A percentile compares a stretch with the other conserved stretches of the same genome.
Evolutionary conservation across 1,284 basidiomycete genomes (phyloP).

Genomic region (Apiotrichum gracile): DNA sequence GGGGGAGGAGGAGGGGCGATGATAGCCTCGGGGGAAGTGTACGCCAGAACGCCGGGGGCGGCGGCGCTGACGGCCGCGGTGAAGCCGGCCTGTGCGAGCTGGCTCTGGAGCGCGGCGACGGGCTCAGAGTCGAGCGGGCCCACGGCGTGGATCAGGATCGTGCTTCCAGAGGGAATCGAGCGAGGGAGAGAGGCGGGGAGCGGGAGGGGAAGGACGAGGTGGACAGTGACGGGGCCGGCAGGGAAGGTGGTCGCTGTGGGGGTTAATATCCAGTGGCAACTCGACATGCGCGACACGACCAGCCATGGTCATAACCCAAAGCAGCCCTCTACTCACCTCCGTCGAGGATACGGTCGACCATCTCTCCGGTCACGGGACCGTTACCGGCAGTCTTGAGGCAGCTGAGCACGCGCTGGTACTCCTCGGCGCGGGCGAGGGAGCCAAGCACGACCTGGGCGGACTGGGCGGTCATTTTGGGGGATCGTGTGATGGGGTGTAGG

Average conservation of each 20-base stretch:
- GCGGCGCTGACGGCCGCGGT: slow-evolving; percentile 26
- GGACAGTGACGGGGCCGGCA: slow-evolving; percentile 31
- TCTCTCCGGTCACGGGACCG: slow-evolving; percentile 37
- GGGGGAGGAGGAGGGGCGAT: slow-evolving; percentile 5
- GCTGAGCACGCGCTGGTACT: slow-evolving; percentile 39
- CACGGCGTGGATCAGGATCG: slow-evolving; percentile 37
- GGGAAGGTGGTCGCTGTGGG: slow-evolving; percentile 41
- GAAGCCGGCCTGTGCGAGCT: slow-evolving; percentile 27
- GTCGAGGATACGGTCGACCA: slow-evolving; percentile 46
- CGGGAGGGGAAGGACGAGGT: slow-evolving; percentile 44
- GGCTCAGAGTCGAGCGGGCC: neutral
- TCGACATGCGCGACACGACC: too few relatives aligned
- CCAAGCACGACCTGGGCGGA: slow-evolving; percentile 39
- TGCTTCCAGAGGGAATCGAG: slow-evolving; percentile 38
- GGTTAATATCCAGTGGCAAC: too few relatives aligned
- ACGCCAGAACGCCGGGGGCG: slow-evolving; percentile 25
- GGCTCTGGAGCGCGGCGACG: slow-evolving; percentile 16
- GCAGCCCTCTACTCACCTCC: slow-evolving; percentile 37
- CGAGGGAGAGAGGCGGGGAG: slow-evolving; percentile 34
- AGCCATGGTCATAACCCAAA: too few relatives aligned
- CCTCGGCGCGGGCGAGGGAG: slow-evolving; percentile 41
- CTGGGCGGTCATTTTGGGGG: slow-evolving; percentile 5
- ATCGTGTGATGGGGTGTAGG: neutral
- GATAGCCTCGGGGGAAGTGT: slow-evolving; percentile 27
- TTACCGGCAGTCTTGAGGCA: slow-evolving; percentile 20